These are phyloP conservation scores for Aphanocladium album DNA, from an alignment of 2,329 filamentous ascomycete species.

Conservation along the genomic window DNA sequence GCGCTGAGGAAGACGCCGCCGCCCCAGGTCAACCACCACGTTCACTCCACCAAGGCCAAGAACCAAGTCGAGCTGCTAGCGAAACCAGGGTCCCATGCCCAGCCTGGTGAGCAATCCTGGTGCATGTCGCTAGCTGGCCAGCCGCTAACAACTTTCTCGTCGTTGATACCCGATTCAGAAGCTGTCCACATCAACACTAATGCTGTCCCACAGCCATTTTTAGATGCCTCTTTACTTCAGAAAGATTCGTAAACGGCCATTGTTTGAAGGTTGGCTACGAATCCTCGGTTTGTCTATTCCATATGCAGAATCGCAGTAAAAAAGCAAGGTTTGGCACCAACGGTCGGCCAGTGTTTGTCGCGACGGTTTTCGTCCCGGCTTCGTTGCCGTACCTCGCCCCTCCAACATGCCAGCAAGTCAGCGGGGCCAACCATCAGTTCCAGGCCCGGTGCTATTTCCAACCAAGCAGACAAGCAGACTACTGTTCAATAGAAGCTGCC, in stretches of 20 bases:
- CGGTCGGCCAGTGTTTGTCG: background rate
- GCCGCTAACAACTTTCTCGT: constrained; percentile 4
- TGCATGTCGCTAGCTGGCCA: background rate
- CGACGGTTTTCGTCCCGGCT: background rate
- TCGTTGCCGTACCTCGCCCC: background rate
- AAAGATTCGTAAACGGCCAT: background rate
- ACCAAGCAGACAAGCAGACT: background rate
- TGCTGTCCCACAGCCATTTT: constrained; percentile 18
- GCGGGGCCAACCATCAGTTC: background rate
- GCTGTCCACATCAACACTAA: constrained; percentile 18
- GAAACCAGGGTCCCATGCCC: constrained; percentile 13
- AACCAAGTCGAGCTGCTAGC: constrained; percentile 7
- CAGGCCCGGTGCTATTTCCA: constrained; percentile 1
- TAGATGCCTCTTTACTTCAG: constrained; percentile 16
- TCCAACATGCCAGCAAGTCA: background rate
- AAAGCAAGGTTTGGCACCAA: background rate
- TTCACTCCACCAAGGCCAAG: constrained; percentile 12
- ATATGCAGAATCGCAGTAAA: too few species aligned
- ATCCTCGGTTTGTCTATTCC: too few species aligned
- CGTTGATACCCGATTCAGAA: constrained; percentile 9
- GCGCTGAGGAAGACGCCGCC: constrained; percentile 9
- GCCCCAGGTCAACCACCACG: constrained; percentile 1
- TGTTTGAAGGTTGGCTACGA: too few species aligned
- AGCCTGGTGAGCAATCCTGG: constrained; percentile 13
- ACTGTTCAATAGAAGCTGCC: background rate